A percentile compares a stretch with the other conserved stretches of the same genome.
Evolutionary conservation across 2,329 filamentous ascomycete genomes (phyloP).

Genomic region (Basipetospora chlamydospora): DNA sequence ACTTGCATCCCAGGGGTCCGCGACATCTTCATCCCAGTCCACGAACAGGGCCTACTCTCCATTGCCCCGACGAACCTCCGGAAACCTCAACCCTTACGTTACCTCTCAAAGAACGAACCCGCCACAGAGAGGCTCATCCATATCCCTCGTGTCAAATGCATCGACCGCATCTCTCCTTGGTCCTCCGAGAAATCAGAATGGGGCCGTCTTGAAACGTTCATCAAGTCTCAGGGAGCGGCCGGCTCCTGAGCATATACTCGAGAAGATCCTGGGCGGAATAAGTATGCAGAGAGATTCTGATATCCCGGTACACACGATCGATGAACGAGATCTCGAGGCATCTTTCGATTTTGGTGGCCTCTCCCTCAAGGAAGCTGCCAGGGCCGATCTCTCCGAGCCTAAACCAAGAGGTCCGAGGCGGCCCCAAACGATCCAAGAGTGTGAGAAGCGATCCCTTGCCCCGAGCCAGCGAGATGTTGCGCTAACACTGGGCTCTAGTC

Average conservation of each 20-base stretch:
- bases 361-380: constrained; percentile 60
- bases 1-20: constrained; percentile 54
- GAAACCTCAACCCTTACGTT: constrained; percentile 52
- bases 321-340: constrained; percentile 40
- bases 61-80: constrained; percentile 50
- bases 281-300: constrained; percentile 10
- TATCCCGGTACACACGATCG: constrained; percentile 9
- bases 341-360: constrained; percentile 68
- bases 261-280: constrained; percentile 23
- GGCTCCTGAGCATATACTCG: constrained; percentile 59
- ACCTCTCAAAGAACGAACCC: constrained; percentile 54
- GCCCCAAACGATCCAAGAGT: constrained; percentile 55
- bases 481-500: constrained; percentile 29
- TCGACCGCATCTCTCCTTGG: constrained; percentile 63
- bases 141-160: constrained; percentile 63
- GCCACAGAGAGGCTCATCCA: constrained; percentile 58
- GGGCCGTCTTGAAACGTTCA: constrained; percentile 50
- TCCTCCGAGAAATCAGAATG: constrained; percentile 50
- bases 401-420: constrained; percentile 14
- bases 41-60: constrained; percentile 59
- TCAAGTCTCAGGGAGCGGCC: constrained; percentile 35
- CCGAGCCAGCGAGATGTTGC: not conserved
- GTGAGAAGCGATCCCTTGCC: constrained; percentile 30
- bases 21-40: constrained; percentile 40
- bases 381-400: not conserved